Conservation (phyloP, 1,284 basidiomycete species). For the Coriolopsis trogii region DNA sequence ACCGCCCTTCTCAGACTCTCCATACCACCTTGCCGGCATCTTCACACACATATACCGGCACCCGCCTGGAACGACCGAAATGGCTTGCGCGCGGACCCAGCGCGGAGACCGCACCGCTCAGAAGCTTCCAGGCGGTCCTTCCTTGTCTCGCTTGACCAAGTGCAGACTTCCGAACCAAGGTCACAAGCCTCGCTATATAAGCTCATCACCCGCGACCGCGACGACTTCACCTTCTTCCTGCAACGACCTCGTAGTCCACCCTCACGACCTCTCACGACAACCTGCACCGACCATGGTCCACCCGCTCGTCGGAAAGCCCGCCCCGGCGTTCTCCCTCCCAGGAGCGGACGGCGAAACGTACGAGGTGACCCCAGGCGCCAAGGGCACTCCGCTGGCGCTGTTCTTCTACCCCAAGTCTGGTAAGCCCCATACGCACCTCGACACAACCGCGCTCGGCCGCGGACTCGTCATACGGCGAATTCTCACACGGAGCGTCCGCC, state of each 20-base stretch:
- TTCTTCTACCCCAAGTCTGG: constrained; percentile 79
- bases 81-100: too few species aligned
- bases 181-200: too few species aligned
- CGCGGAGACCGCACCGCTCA: too few species aligned
- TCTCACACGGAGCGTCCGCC: neutral
- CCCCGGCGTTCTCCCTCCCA: constrained; percentile 54
- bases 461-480: neutral
- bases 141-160: too few species aligned
- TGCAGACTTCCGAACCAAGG: too few species aligned
- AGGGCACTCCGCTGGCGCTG: constrained; percentile 57
- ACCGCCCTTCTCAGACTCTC: too few species aligned
- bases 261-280: constrained; percentile 20
- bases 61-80: too few species aligned
- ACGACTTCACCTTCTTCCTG: neutral
- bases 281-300: constrained; percentile 36
- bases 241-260: constrained; percentile 8
- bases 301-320: constrained; percentile 48
- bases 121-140: too few species aligned
- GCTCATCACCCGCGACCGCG: too few species aligned
- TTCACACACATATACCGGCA: too few species aligned
- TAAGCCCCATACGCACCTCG: constrained; percentile 36
- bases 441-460: constrained; percentile 2
- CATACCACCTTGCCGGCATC: too few species aligned
- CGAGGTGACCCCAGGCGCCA: constrained; percentile 49
- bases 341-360: constrained; percentile 51